Evolutionary conservation across 306 rosid species (phyloP).

Genomic region (Coriaria nepalensis): DNA sequence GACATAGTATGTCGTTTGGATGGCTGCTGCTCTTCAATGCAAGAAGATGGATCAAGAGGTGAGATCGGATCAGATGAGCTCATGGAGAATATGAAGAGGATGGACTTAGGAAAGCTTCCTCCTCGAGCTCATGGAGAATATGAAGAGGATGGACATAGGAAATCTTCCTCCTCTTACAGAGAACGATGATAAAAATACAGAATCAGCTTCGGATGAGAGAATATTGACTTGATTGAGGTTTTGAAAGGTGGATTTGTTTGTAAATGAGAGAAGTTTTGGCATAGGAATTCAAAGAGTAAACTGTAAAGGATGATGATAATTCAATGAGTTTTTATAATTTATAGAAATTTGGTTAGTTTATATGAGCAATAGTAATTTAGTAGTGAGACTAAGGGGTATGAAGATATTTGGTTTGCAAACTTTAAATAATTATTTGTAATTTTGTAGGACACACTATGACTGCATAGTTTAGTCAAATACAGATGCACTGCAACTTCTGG

Average conservation of each 20-base stretch:
- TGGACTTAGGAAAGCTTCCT: constrained; percentile 12
- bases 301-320: neutral
- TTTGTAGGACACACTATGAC: too few species aligned
- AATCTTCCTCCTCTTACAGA: constrained; percentile 18
- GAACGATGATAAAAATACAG: constrained; percentile 19
- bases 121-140: constrained; percentile 19
- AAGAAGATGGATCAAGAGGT: constrained; percentile 14
- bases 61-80: constrained; percentile 8
- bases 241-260: constrained; percentile 26
- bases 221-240: constrained; percentile 16
- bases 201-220: constrained; percentile 13
- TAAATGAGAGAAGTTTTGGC: constrained; percentile 30
- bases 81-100: constrained; percentile 16
- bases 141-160: constrained; percentile 14
- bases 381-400: too few species aligned
- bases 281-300: constrained; percentile 15
- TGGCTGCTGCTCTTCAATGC: constrained; percentile 3
- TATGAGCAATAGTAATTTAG: neutral
- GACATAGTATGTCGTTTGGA: constrained; percentile 30
- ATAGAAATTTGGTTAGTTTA: neutral
- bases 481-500: too few species aligned
- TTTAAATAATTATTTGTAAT: too few species aligned
- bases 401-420: too few species aligned
- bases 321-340: too few species aligned
- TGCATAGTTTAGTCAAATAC: too few species aligned